Percentiles rank a stretch among this genome's conserved stretches.
phyloP scores from a whole-genome alignment of 805 yeast species.

The Lipomyces orientalis region DNA sequence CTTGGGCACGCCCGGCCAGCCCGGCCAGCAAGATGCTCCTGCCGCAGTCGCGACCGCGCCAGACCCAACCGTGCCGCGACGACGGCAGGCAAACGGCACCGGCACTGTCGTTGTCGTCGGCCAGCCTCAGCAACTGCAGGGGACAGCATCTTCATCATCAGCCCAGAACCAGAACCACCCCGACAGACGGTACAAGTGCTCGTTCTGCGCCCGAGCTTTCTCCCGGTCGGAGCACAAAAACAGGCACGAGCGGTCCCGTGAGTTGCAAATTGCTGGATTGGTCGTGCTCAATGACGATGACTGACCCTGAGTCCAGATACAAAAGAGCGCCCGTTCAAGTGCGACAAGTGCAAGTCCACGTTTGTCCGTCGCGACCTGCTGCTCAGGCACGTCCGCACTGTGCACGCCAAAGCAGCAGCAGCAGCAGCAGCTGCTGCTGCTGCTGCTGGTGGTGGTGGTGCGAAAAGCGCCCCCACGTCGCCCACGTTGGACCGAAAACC shows the following conservation, averaged over 20 bases:
- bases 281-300: neutral
- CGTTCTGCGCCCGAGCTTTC: constrained; percentile 79
- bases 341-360: constrained; percentile 69
- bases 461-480: neutral
- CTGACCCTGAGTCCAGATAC: constrained; percentile 50
- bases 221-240: constrained; percentile 80
- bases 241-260: constrained; percentile 74
- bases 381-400: constrained; percentile 79
- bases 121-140: neutral
- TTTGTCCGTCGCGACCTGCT: constrained; percentile 80
- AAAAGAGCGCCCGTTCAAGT: constrained; percentile 78
- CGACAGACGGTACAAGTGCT: constrained; percentile 73
- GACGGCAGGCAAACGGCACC: neutral
- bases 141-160: neutral
- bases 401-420: constrained; percentile 52
- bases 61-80: neutral
- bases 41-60: neutral
- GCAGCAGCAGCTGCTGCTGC: neutral
- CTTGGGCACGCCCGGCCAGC: neutral
- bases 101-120: neutral
- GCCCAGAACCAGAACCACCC: constrained; percentile 40
- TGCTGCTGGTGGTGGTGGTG: too few relatives aligned
- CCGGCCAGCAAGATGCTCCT: neutral
- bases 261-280: constrained; percentile 15
- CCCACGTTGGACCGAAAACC: neutral